Base-by-base conservation (phyloP, 345 rosid species). In the Aethionema arabicum region DNA sequence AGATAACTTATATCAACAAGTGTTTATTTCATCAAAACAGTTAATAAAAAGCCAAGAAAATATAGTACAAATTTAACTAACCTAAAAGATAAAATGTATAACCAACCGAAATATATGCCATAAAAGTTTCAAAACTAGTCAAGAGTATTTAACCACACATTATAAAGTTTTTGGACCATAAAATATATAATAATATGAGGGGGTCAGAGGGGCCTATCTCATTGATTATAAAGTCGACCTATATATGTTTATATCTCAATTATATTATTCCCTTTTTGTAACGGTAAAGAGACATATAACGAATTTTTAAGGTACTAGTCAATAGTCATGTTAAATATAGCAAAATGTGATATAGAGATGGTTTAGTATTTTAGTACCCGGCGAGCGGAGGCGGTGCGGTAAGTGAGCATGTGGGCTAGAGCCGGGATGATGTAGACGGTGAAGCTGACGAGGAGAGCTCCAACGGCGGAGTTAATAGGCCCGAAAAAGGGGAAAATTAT, bases 401-500 rank as follows among this genome's bases (percentile, higher is more conserved):
- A 93, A 45, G 99, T 93, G 55, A 93, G 96, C 91, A 93, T 93
- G 72, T 90, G 97, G 13, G 99, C 99, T 58, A 90, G 16, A 56
- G 96, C 64, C 0, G 99, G 99, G 74, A 93, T 84, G 67, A 93
- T 80, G 76, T 93, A 93, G 67, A 93, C 99, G 53, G 99, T 93
- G 88, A 93, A 93, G 85, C 90, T 87, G 63, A 93, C 99, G 48
- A 93, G 68, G 14, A 93, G 90, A 4, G 99, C 99, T 14, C 99
- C 99, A 7, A 93, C 99, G 0, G 99, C 97, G 0, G 99, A 93
- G 80, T 93, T 93, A 8, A 93, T 93, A 4, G 99, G 97, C 2
- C 99, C 99, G 14, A 93, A 93, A 70, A 93, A 92, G 0, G 99
- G 99, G 74, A 93, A 93, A 69, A 93, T 87, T 4, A 93, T 90